phyloP scores from a whole-genome alignment of 1,139 yeast genomes.

The Arxiozyma heterogenica region DNA sequence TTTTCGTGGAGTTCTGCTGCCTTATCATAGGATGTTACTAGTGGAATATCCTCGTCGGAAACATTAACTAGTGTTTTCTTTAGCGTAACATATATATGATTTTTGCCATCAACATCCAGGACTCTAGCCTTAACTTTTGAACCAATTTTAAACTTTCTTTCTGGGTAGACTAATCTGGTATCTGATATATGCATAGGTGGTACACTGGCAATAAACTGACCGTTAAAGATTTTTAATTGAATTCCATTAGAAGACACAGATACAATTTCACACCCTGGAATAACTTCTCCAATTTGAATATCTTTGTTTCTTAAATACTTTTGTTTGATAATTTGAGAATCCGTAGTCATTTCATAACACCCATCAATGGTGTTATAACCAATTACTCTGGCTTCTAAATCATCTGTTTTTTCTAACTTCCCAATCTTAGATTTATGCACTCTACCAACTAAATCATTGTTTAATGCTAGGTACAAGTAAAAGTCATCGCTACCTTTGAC shows the following conservation, averaged over 20 bases:
- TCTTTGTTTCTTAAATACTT: constrained; percentile 60
- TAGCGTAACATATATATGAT: constrained; percentile 53
- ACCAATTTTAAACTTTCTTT: constrained; percentile 81
- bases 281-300: constrained; percentile 63
- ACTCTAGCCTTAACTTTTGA: constrained; percentile 68
- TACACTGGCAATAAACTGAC: constrained; percentile 61
- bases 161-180: constrained; percentile 76
- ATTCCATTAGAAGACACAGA: constrained; percentile 65
- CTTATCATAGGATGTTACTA: constrained; percentile 38
- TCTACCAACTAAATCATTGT: constrained; percentile 52
- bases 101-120: constrained; percentile 35
- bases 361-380: constrained; percentile 64
- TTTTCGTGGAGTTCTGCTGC: constrained; percentile 33
- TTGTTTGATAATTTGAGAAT: constrained; percentile 53
- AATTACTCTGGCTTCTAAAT: constrained; percentile 65
- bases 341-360: constrained; percentile 56
- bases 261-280: constrained; percentile 49
- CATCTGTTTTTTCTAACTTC: constrained; percentile 39
- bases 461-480: constrained; percentile 50
- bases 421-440: constrained; percentile 63
- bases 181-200: constrained; percentile 76
- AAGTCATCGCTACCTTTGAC: constrained; percentile 50
- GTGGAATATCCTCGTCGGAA: constrained; percentile 47
- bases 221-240: constrained; percentile 52
- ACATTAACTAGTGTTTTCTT: constrained; percentile 73